phyloP scores from a whole-genome alignment of 495 filamentous ascomycete species.

The Parathielavia hyrcaniae region DNA sequence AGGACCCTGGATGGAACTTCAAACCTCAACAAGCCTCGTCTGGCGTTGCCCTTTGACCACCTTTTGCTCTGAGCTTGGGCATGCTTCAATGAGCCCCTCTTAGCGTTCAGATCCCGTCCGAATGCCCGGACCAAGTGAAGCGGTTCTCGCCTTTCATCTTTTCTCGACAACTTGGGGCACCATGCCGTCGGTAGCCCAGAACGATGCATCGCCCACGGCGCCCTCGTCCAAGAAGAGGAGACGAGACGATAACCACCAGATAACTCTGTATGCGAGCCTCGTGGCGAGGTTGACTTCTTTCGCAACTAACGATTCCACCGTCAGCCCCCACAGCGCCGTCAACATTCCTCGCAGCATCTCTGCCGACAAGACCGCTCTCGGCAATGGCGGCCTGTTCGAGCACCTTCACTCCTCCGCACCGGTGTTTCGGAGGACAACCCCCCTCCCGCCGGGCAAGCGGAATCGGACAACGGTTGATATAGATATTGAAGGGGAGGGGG shows the following conservation, averaged over 20 bases:
- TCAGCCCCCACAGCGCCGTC: conserved; percentile 11
- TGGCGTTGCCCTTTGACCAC: neutral
- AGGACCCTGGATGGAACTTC: neutral
- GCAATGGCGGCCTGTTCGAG: conserved; percentile 13
- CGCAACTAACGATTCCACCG: conserved; percentile 13
- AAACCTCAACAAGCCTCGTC: neutral
- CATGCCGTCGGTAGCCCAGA: conserved; percentile 35
- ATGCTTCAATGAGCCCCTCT: neutral
- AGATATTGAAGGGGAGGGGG: conserved; percentile 10
- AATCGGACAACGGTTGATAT: conserved; percentile 17
- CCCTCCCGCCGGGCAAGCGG: conserved; percentile 34
- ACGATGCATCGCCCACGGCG: conserved; percentile 17
- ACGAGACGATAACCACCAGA: conserved; percentile 34
- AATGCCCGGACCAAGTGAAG: no score
- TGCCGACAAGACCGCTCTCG: conserved; percentile 6
- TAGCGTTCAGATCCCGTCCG: neutral
- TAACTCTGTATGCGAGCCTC: conserved; percentile 30
- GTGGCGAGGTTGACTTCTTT: conserved; percentile 1
- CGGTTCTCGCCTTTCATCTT: neutral
- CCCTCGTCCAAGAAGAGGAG: conserved; percentile 37
- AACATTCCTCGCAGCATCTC: conserved; percentile 11
- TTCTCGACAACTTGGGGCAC: neutral
- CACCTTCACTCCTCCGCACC: conserved; percentile 15
- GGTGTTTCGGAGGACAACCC: conserved; percentile 29
- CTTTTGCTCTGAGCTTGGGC: neutral